Evolutionary conservation across 2,329 filamentous ascomycete genomes (phyloP), one percentile per base, ranked within the genome.

Genomic region (Aphanoascus verrucosus): DNA sequence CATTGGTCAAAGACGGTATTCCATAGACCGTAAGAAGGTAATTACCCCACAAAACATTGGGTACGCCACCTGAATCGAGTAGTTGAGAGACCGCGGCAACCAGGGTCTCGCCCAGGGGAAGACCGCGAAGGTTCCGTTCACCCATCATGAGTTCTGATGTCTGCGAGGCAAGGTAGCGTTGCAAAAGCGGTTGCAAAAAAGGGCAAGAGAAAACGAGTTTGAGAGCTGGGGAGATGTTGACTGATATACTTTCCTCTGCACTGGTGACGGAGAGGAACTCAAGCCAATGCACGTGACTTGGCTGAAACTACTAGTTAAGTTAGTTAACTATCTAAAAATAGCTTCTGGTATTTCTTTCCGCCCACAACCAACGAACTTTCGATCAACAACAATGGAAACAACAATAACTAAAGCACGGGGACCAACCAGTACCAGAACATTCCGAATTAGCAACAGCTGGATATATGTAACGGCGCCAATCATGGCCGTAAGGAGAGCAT

Each of bases 1-100:
- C 54, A 48, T 32, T 52, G 32, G 14, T 52, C 32, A 48, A 28
- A 12, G 43, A 52, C 3, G 62, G 62, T 23, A 64, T 59, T 12
- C 62, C 63, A 40, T 64, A 64, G 38, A 63, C 53, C 32, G 61
- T 62, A 45, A 65, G 55, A 41, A 65, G 56, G 55, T 60, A 65
- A 53, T 64, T 64, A 15, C 60, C 64, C 60, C 60, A 62, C 5
- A 64, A 60, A 34, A 63, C 31, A 55, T 62, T 63, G 1, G 62
- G 59, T 19, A 64, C 50, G 49, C 50, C 43, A 54, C 43, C 55
- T 9, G 19, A 40, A 46, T 54, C 42, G 11, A 64, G 58, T 38
- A 61, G 55, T 34, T 38, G 52, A 46, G 60, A 60, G 8, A 63
- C 58, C 6, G 28, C 15, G 11, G 44, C 28, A 47, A 47, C 17